Evolutionary conservation across 2,329 filamentous ascomycete genomes (phyloP).

Genomic region (Trichoderma koningiopsis): DNA sequence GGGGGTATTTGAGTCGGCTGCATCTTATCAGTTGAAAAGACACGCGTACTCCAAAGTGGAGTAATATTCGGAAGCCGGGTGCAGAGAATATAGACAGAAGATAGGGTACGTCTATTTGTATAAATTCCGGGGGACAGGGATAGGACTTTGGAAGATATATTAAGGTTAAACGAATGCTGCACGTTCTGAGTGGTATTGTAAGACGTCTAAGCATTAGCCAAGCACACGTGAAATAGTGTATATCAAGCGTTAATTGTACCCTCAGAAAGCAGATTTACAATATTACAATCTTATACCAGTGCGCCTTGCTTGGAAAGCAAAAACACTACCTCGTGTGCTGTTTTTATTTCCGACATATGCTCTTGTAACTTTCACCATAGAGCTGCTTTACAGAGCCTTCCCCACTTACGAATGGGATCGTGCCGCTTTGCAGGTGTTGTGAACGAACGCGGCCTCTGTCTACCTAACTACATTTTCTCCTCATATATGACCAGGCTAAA

Average conservation of each 20-base stretch:
- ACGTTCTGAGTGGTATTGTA: not conserved
- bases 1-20: not conserved
- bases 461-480: no score
- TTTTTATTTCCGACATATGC: no score
- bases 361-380: not conserved
- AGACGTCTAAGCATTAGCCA: not conserved
- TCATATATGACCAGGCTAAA: not conserved
- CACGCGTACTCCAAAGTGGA: not conserved
- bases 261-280: no score
- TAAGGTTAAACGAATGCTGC: not conserved
- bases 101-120: not conserved
- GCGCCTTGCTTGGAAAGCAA: not conserved
- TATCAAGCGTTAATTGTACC: no score
- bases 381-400: not conserved
- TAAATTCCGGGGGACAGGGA: not conserved
- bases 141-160: not conserved
- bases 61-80: not conserved
- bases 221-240: not conserved
- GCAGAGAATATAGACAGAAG: not conserved
- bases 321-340: no score
- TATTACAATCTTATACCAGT: no score
- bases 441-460: not conserved
- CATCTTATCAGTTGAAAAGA: not conserved
- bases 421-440: not conserved
- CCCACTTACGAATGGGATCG: not conserved